These are phyloP conservation scores for Torulaspora globosa DNA, from an alignment of 1,139 yeast species.

Conservation along the genomic window DNA sequence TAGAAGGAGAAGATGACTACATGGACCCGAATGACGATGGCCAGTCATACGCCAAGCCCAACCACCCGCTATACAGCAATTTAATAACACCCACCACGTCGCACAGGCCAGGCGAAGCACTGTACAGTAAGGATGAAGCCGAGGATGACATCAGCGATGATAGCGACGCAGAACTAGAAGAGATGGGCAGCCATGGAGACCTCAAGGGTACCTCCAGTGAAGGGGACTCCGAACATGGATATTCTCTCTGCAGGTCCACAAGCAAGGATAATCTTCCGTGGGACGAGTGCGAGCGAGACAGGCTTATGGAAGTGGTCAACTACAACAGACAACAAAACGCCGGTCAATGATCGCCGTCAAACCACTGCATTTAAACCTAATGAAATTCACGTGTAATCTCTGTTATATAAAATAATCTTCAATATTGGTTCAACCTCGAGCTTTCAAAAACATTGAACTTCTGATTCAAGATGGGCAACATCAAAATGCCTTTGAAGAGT, in stretches of 20 bases:
- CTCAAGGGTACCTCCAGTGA: constrained; percentile 25
- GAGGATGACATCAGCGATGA: constrained; percentile 26
- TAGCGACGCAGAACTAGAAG: constrained; percentile 28
- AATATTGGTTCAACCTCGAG: constrained; percentile 3
- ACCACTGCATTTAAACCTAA: not conserved
- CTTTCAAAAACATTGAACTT: not conserved
- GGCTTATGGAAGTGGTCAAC: constrained; percentile 38
- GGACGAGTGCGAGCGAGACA: constrained; percentile 40
- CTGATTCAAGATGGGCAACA: not conserved
- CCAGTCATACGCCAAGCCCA: constrained; percentile 59
- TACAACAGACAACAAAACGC: constrained; percentile 25
- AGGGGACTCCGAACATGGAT: constrained; percentile 33
- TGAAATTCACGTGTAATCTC: constrained; percentile 6
- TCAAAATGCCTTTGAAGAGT: not conserved
- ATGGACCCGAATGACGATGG: constrained; percentile 83
- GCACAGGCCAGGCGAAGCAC: constrained; percentile 23
- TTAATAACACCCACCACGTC: constrained; percentile 27
- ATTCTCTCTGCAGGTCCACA: constrained; percentile 42
- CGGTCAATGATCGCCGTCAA: constrained; percentile 7
- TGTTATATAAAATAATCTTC: constrained; percentile 6
- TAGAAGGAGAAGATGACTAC: constrained; percentile 38
- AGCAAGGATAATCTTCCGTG: constrained; percentile 42
- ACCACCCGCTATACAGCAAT: constrained; percentile 52
- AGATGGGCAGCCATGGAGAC: constrained; percentile 24
- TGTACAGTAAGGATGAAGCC: constrained; percentile 20